A percentile compares a stretch with the other conserved stretches of the same genome.
Evolutionary conservation across 129 eudicot species (phyloP).

Genomic region (Solidago caesia): DNA sequence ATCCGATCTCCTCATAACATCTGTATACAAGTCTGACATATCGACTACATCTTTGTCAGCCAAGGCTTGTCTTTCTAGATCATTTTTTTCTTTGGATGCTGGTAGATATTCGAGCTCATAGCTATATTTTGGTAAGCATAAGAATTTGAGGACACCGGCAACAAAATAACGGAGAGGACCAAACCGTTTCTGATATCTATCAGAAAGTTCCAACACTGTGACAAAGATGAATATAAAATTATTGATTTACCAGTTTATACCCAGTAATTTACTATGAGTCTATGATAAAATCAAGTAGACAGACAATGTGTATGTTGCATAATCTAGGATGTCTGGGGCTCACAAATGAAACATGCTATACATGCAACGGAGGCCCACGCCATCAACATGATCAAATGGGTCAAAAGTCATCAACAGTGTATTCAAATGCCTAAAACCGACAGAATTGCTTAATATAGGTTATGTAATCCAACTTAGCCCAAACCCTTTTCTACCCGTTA

Average conservation of each 20-base stretch:
- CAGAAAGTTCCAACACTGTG: constrained; percentile 91
- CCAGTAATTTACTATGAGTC: too few species aligned
- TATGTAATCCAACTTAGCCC: not conserved
- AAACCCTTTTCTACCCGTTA: too few species aligned
- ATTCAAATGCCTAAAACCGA: too few species aligned
- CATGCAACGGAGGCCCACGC: not conserved
- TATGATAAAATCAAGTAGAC: constrained; percentile 6
- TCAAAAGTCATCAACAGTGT: too few species aligned
- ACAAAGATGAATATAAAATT: constrained; percentile 12
- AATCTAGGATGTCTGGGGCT: not conserved
- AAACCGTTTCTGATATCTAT: constrained; percentile 85
- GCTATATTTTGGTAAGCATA: constrained; percentile 88
- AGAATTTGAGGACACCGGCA: constrained; percentile 86
- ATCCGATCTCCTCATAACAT: constrained; percentile 85
- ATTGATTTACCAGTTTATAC: constrained; percentile 5
- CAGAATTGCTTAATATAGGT: not conserved
- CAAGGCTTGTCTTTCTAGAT: constrained; percentile 46
- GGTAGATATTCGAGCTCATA: constrained; percentile 91
- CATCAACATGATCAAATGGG: too few species aligned
- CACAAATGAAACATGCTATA: not conserved
- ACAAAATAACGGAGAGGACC: constrained; percentile 97
- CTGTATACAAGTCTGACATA: constrained; percentile 87
- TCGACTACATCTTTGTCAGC: constrained; percentile 61
- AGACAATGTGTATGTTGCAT: not conserved
- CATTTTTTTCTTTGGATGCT: constrained; percentile 46